Conservation (phyloP, 345 rosid genomes). For the Pelargonium nanum region DNA sequence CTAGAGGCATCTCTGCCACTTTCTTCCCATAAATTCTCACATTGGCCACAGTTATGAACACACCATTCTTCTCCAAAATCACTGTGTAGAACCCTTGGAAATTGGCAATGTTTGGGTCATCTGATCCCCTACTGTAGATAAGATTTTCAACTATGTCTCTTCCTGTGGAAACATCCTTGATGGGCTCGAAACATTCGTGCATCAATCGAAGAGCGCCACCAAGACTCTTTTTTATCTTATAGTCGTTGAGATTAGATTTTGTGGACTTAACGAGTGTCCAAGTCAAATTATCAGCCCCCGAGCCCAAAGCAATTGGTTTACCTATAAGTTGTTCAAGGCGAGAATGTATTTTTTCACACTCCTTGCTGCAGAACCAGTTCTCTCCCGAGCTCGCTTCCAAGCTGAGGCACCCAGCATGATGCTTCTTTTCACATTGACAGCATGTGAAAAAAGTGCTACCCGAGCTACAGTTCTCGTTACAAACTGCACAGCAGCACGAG, state of each 20-base stretch:
- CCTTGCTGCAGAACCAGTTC: conserved; percentile 61
- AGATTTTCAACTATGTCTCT: background rate
- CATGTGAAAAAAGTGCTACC: conserved; percentile 32
- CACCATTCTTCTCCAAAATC: conserved; percentile 8
- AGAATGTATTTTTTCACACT: conserved; percentile 46
- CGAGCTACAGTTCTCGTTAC: conserved; percentile 21
- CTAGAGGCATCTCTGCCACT: conserved; percentile 22
- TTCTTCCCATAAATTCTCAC: conserved; percentile 16
- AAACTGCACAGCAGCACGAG: conserved; percentile 62
- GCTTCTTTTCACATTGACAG: conserved; percentile 54
- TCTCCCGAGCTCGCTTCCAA: conserved; percentile 13
- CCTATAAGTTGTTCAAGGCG: background rate
- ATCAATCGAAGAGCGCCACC: background rate
- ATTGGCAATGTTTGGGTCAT: background rate
- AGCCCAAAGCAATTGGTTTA: background rate
- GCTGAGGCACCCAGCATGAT: conserved; percentile 8
- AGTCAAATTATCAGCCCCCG: background rate
- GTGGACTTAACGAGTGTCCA: background rate
- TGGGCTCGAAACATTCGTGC: background rate
- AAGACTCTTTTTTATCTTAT: background rate
- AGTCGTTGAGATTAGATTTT: background rate
- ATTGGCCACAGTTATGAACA: conserved; percentile 9
- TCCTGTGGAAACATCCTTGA: background rate
- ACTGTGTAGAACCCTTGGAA: conserved; percentile 19
- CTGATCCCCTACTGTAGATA: background rate